A percentile compares a stretch with the other conserved stretches of the same genome.
phyloP scores from a whole-genome alignment of 352 stramenopile species.

The Phytophthora quininea region DNA sequence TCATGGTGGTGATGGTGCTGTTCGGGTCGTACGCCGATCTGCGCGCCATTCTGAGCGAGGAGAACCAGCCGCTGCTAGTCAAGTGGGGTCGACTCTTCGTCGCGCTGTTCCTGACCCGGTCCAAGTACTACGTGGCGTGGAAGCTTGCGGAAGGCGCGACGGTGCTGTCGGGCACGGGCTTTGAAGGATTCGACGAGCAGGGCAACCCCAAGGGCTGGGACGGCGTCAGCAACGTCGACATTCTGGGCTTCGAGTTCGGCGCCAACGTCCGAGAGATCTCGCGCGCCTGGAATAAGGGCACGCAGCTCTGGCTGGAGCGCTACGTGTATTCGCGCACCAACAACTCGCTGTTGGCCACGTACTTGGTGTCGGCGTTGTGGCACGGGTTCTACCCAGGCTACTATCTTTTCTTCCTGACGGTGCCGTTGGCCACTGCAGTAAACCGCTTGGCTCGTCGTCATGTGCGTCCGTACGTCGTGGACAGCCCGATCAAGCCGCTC shows the following conservation, averaged over 20 bases:
- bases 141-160: constrained; percentile 87
- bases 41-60: constrained; percentile 31
- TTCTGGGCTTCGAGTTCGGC: constrained; percentile 94
- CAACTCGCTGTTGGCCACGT: constrained; percentile 94
- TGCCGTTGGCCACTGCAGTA: constrained; percentile 70
- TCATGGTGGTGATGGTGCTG: constrained; percentile 56
- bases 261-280: constrained; percentile 90
- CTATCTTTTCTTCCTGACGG: constrained; percentile 93
- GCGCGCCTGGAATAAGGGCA: constrained; percentile 97
- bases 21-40: constrained; percentile 41
- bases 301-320: constrained; percentile 94
- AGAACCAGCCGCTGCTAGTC: constrained; percentile 51
- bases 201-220: constrained; percentile 91
- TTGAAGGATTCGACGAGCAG: constrained; percentile 93
- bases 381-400: constrained; percentile 99
- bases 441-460: constrained; percentile 64
- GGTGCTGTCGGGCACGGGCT: constrained; percentile 87
- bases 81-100: constrained; percentile 86
- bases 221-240: constrained; percentile 95
- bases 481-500: constrained; percentile 45
- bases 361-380: constrained; percentile 96
- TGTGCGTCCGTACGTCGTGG: constrained; percentile 64
- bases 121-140: constrained; percentile 98
- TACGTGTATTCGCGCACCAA: constrained; percentile 97
- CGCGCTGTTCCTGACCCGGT: constrained; percentile 86